Evolutionary conservation across 306 rosid species (phyloP), one percentile per base, ranked within the genome.

Genomic region (Begonia loranthoides): DNA sequence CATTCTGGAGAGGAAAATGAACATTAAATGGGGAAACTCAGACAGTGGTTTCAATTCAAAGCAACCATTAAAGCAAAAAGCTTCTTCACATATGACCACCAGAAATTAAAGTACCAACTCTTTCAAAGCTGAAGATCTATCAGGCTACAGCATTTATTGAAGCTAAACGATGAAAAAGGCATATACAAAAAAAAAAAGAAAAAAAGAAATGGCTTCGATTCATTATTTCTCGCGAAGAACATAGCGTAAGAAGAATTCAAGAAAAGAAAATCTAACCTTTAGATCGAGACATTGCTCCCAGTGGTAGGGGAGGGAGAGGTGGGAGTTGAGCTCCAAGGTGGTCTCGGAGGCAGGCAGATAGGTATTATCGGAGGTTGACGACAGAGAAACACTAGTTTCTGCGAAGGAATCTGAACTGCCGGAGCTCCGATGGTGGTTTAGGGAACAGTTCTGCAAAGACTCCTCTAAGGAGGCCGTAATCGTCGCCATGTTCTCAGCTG

Each of bases 231-330:
- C 1, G 36, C 36, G 9, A 28, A 28, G 36, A 28, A 28, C 36
- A 28, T 28, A 28, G 5, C 6, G 8, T 7, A 5, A 28, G 36
- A 28, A 28, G 36, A 28, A 28, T 28, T 28, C 6, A 28, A 52
- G 17, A 55, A 54, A 43, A 9, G 19, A 11, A 48, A 40, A 40
- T 28, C 22, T 28, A 17, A 73, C 99, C 99, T 90, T 90, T 63
- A 90, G 71, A 66, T 90, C 93, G 17, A 90, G 86, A 74, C 99
- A 90, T 78, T 90, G 99, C 33, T 90, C 99, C 99, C 99, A 90
- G 62, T 78, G 81, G 63, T 83, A 79, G 50, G 99, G 99, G 67
- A 90, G 92, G 10, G 96, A 82, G 65, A 86, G 57, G 62, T 83
- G 78, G 38, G 99, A 90, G 86, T 90, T 86, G 66, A 90, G 95